Evolutionary conservation across 164 flowering plant genomes (phyloP).

Genomic region (Annona cherimola): DNA sequence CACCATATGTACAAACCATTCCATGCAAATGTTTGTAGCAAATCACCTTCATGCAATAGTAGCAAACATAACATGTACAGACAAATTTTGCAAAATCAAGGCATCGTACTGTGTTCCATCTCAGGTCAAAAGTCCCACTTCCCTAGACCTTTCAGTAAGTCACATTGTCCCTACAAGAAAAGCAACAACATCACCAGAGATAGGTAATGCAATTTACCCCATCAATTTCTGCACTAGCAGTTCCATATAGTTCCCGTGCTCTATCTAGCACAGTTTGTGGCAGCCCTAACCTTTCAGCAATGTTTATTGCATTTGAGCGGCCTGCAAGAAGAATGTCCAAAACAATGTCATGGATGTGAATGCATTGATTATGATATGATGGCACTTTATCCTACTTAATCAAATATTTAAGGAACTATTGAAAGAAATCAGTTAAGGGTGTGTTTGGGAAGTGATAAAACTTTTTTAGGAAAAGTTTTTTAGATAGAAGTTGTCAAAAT

Average conservation of each 20-base stretch:
- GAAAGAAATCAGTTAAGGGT: background rate
- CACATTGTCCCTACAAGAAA: background rate
- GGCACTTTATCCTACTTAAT: background rate
- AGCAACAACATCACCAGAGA: too few relatives aligned
- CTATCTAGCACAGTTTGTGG: slow-evolving; percentile 45
- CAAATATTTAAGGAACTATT: background rate
- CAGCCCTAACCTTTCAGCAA: slow-evolving; percentile 80
- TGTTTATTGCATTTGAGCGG: slow-evolving; percentile 88
- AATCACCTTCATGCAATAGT: too few relatives aligned
- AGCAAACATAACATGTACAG: background rate
- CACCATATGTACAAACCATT: too few relatives aligned
- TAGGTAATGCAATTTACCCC: slow-evolving; percentile 41
- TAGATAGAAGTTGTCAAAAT: too few relatives aligned
- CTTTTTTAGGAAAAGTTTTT: too few relatives aligned
- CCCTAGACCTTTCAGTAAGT: background rate
- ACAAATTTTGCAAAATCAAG: background rate
- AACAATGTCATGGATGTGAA: background rate
- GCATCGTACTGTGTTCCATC: background rate
- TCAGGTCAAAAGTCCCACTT: background rate
- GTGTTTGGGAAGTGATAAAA: too few relatives aligned
- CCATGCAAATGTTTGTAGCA: too few relatives aligned
- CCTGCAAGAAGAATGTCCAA: slow-evolving; percentile 40
- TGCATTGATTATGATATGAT: background rate
- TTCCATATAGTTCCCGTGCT: slow-evolving; percentile 80
- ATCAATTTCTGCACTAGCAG: slow-evolving; percentile 81